Conservation (phyloP, 768 basidiomycete species). For the Pleurotus tuoliensis region DNA sequence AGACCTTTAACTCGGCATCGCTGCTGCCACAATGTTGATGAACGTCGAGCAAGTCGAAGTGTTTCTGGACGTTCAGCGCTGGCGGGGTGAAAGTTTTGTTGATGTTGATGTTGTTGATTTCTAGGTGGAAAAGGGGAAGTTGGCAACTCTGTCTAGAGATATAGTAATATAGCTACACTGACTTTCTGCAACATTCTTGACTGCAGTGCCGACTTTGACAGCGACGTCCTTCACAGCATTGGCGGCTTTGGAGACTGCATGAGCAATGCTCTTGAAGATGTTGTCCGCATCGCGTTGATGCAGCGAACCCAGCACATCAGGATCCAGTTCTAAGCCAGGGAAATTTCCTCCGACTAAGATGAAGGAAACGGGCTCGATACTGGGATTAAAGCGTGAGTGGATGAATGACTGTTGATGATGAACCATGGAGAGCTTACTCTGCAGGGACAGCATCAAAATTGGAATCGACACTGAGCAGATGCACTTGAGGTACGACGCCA, state of each 20-base stretch:
- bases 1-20: background rate
- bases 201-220: background rate
- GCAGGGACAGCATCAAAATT: slow-evolving; percentile 24
- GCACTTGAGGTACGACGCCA: slow-evolving; percentile 22
- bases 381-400: background rate
- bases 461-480: slow-evolving; percentile 28
- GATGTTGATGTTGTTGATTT: slow-evolving; percentile 5
- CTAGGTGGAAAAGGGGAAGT: background rate
- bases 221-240: slow-evolving; percentile 5
- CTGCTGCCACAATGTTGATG: slow-evolving; percentile 1
- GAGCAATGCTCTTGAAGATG: slow-evolving; percentile 1
- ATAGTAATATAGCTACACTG: no score
- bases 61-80: background rate
- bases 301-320: background rate
- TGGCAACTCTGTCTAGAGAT: background rate
- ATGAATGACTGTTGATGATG: background rate
- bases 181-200: slow-evolving; percentile 3
- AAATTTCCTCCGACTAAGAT: slow-evolving; percentile 2
- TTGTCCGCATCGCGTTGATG: background rate
- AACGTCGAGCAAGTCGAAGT: background rate
- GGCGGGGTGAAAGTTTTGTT: slow-evolving; percentile 4
- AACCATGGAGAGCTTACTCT: background rate
- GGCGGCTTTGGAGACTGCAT: background rate
- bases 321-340: background rate
- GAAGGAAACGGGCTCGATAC: slow-evolving; percentile 2